Conservation (phyloP, 1,284 basidiomycete genomes). For the Chiua sp. region DNA sequence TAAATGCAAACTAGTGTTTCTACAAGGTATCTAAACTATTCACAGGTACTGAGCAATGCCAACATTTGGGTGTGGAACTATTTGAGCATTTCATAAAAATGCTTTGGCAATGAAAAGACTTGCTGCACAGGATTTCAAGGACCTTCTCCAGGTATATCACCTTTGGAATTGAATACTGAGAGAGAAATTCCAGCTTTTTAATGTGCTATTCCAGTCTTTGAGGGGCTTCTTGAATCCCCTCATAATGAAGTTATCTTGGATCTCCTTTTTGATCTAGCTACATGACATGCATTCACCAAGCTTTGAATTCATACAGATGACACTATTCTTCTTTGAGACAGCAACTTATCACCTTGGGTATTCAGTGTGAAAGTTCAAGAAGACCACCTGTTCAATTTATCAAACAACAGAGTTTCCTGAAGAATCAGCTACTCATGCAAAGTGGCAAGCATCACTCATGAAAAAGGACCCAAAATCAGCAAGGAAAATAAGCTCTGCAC, state of each 20-base stretch:
- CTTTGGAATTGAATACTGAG: too few species aligned
- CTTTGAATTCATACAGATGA: slow-evolving; percentile 35
- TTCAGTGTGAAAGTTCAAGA: too few species aligned
- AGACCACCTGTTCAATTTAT: too few species aligned
- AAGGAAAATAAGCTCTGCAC: too few species aligned
- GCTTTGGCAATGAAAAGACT: slow-evolving; percentile 19
- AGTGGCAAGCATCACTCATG: too few species aligned
- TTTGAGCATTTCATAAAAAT: slow-evolving; percentile 19
- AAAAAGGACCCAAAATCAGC: too few species aligned
- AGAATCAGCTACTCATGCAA: too few species aligned
- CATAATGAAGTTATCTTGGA: slow-evolving; percentile 23
- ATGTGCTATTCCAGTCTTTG: neutral
- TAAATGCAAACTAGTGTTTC: too few species aligned
- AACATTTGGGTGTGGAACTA: slow-evolving; percentile 5
- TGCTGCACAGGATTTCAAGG: slow-evolving; percentile 19
- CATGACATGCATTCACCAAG: slow-evolving; percentile 42
- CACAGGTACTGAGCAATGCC: slow-evolving; percentile 8
- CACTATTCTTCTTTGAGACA: neutral
- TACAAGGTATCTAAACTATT: too few species aligned
- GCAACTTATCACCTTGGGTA: too few species aligned
- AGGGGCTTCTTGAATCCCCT: neutral
- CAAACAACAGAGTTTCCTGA: too few species aligned
- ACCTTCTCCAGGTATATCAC: slow-evolving; percentile 37
- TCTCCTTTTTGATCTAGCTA: slow-evolving; percentile 12
- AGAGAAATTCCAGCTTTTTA: neutral